Evolutionary conservation across 192 early-diverging fungal species (phyloP).

Genomic region (Backusella tuberculispora): DNA sequence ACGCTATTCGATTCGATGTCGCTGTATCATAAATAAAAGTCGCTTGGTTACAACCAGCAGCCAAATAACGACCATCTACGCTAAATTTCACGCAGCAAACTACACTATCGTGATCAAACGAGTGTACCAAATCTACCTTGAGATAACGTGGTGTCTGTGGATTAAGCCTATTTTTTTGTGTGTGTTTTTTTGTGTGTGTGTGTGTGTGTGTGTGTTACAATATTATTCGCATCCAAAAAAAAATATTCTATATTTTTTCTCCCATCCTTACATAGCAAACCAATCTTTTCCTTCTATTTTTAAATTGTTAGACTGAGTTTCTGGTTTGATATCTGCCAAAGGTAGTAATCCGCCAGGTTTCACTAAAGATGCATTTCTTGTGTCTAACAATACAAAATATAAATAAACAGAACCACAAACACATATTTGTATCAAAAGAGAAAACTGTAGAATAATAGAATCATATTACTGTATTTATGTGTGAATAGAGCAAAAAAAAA

Average conservation of each 20-base stretch:
- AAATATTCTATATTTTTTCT: not conserved
- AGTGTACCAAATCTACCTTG: constrained; percentile 73
- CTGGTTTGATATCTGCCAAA: constrained; percentile 80
- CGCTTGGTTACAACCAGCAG: constrained; percentile 92
- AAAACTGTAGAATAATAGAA: not conserved
- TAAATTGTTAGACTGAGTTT: constrained; percentile 69
- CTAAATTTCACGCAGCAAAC: constrained; percentile 99
- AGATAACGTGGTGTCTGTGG: constrained; percentile 66
- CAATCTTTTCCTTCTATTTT: constrained; percentile 89
- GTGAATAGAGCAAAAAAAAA: not conserved
- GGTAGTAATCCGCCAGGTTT: constrained; percentile 63
- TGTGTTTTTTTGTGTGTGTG: not conserved
- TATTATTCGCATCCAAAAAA: not conserved
- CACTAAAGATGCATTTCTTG: constrained; percentile 2
- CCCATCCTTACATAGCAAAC: constrained; percentile 72
- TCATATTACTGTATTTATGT: not conserved
- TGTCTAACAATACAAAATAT: constrained; percentile 9
- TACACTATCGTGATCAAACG: constrained; percentile 72
- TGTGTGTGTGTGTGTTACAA: not conserved
- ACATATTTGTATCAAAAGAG: not conserved
- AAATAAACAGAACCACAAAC: not conserved
- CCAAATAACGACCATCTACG: constrained; percentile 89
- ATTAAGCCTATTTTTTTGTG: constrained; percentile 56
- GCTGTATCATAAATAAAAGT: constrained; percentile 84
- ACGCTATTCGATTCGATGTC: constrained; percentile 74